A percentile compares a stretch with the other conserved stretches of the same genome.
Conservation (phyloP, 192 early-diverging fungal genomes). For the Entomortierella parvispora region DNA sequence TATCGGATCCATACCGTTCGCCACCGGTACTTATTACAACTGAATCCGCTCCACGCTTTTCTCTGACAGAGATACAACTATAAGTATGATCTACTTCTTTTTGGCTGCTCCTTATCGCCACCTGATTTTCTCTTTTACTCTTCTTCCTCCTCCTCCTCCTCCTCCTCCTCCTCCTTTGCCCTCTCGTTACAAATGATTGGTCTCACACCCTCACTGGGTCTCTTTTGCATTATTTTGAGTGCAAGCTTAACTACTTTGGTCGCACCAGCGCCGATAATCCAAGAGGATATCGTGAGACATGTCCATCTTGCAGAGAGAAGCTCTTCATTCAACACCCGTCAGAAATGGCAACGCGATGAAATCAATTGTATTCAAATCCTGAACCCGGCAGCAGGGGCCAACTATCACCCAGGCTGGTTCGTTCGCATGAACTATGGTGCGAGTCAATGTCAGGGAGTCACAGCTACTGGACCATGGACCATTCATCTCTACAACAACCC, state of each 20-base stretch:
- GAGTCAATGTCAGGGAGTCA: slow-evolving; percentile 8
- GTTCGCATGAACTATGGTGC: slow-evolving; percentile 30
- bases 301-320: neutral
- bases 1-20: too few species aligned
- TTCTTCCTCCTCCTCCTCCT: neutral
- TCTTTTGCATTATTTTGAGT: slow-evolving; percentile 7
- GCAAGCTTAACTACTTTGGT: neutral
- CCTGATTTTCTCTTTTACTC: neutral
- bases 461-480: slow-evolving; percentile 15
- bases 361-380: slow-evolving; percentile 34
- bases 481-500: slow-evolving; percentile 46
- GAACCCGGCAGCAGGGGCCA: slow-evolving; percentile 28
- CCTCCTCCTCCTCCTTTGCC: neutral
- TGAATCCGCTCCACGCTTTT: too few species aligned
- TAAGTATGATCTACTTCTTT: too few species aligned
- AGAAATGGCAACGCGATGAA: slow-evolving; percentile 42
- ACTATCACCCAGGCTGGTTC: slow-evolving; percentile 26
- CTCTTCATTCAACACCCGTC: slow-evolving; percentile 16
- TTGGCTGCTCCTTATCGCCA: slow-evolving; percentile 1
- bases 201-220: slow-evolving; percentile 11
- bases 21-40: too few species aligned
- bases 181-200: neutral
- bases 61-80: neutral
- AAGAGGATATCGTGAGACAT: neutral
- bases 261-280: slow-evolving; percentile 1